Evolutionary conservation across 331 rosid species (phyloP), one percentile per base, ranked within the genome.

Genomic region (Quercus tomentella): DNA sequence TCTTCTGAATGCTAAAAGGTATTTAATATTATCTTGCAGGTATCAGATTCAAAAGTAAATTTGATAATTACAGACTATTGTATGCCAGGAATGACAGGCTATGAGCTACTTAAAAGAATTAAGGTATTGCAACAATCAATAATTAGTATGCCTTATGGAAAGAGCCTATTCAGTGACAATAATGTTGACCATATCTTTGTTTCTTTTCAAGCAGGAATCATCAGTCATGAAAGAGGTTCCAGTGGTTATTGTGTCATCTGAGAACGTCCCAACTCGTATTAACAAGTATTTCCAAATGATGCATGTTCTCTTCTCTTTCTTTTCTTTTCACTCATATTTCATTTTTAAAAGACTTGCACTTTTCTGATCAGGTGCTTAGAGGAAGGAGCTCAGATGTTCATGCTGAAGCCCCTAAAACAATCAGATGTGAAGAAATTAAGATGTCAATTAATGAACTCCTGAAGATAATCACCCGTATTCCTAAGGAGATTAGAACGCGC

Each of bases 61-160:
- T 75, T 94, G 90, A 77, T 94, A 9, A 91, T 94, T 79, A 94
- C 97, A 75, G 98, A 94, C 84, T 94, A 94, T 33, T 91, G 97
- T 75, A 94, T 94, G 98, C 98, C 97, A 41, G 97, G 98, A 78
- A 94, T 94, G 98, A 86, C 98, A 60, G 98, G 98, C 81, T 94
- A 89, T 23, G 98, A 94, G 76, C 86, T 92, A 35, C 97, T 94
- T 11, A 94, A 94, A 90, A 94, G 89, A 86, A 90, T 94, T 66
- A 94, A 91, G 98, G 97, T 94, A 81, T 16, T 41, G 22, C 23
- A 61, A 62, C 68, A 5, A 26, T 26, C 10, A 12, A 33, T 41
- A 26, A 62, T 62, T 62, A 26, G 1, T 26, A 62, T 23, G 69
- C 37, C 69, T 14, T 26, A 26, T 26, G 37, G 68, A 26, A 26